phyloP scores from a whole-genome alignment of 2,329 filamentous ascomycete species.

The Scytalidium sp. region DNA sequence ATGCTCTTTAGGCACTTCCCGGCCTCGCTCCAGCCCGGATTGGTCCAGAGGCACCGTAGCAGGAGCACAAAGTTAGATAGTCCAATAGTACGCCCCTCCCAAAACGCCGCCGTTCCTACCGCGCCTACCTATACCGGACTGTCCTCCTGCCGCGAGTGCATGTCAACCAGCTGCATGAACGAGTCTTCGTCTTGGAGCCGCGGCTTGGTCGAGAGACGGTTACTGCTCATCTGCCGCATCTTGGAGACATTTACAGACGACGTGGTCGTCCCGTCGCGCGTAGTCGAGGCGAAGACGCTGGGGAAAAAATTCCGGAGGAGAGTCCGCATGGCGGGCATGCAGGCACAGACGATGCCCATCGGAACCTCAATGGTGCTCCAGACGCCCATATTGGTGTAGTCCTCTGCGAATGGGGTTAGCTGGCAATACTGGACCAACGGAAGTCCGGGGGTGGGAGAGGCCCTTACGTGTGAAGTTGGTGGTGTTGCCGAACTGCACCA shows the following conservation, averaged over 20 bases:
- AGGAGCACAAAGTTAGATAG: too few species aligned
- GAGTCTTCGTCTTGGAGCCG: neutral
- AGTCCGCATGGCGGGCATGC: conserved; percentile 13
- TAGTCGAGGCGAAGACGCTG: neutral
- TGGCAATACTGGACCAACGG: neutral
- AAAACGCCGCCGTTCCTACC: too few species aligned
- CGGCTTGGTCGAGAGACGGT: neutral
- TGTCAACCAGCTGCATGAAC: neutral
- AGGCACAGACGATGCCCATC: conserved; percentile 17
- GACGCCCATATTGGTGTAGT: conserved; percentile 15
- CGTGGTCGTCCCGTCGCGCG: neutral
- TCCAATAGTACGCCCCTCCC: too few species aligned
- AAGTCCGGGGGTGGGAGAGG: neutral
- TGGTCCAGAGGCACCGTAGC: too few species aligned
- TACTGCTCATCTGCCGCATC: neutral
- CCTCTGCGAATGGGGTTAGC: conserved; percentile 5
- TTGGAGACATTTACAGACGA: neutral
- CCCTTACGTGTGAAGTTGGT: conserved; percentile 16
- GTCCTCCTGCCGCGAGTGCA: neutral
- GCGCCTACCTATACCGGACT: too few species aligned
- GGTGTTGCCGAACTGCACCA: conserved; percentile 17
- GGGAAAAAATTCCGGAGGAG: conserved; percentile 5
- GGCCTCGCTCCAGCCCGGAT: too few species aligned
- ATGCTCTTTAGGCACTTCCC: too few species aligned
- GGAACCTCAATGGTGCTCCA: conserved; percentile 19